Percentiles rank a stretch among this genome's conserved stretches.
phyloP scores from a whole-genome alignment of 768 basidiomycete genomes.

The Agrocybe praecox region DNA sequence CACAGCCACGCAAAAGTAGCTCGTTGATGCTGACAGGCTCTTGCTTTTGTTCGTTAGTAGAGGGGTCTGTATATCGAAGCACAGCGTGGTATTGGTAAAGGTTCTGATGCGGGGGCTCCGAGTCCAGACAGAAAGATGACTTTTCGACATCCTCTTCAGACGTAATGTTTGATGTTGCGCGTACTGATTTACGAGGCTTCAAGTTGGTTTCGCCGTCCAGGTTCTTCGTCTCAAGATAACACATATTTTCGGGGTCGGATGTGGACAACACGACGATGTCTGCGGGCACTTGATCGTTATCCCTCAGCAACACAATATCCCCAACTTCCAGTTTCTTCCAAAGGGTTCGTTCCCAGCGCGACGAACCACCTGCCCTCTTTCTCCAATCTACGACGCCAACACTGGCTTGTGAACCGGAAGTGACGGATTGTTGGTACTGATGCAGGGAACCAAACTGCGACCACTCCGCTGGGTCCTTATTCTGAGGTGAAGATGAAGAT shows the following conservation, averaged over 20 bases:
- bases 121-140: constrained; percentile 85
- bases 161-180: constrained; percentile 71
- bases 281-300: constrained; percentile 96
- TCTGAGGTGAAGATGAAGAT: constrained; percentile 22
- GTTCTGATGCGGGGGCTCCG: constrained; percentile 93
- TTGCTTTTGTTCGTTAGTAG: constrained; percentile 52
- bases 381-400: constrained; percentile 84
- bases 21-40: constrained; percentile 90
- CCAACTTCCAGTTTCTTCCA: constrained; percentile 99
- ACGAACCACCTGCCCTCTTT: constrained; percentile 66
- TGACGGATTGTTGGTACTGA: constrained; percentile 59
- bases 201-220: constrained; percentile 97
- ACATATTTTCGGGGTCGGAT: constrained; percentile 88
- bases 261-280: constrained; percentile 93
- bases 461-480: constrained; percentile 37
- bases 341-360: constrained; percentile 91
- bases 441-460: constrained; percentile 42
- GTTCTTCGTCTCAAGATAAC: constrained; percentile 98
- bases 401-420: constrained; percentile 56
- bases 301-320: constrained; percentile 87
- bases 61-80: constrained; percentile 67
- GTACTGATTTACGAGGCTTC: constrained; percentile 80
- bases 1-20: constrained; percentile 87
- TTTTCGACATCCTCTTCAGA: constrained; percentile 92
- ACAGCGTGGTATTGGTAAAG: constrained; percentile 90